phyloP scores from a whole-genome alignment of 129 eudicot genomes.

The Flaveria bidentis region DNA sequence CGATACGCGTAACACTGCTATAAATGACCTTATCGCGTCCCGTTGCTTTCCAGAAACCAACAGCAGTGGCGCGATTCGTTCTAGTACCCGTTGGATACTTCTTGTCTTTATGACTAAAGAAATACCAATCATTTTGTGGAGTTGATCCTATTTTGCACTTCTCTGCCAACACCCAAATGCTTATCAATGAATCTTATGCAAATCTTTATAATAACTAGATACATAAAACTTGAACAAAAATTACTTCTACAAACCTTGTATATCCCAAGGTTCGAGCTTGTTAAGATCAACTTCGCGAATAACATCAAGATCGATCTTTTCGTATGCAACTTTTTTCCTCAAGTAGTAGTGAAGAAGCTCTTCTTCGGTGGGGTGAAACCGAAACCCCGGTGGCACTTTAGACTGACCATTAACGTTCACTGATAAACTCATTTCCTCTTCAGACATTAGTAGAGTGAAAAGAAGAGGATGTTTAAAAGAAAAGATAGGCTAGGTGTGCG shows the following conservation, averaged over 20 bases:
- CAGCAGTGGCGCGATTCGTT: conserved; percentile 68
- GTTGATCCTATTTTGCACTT: conserved; percentile 75
- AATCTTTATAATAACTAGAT: background rate
- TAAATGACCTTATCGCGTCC: conserved; percentile 65
- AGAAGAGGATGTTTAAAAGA: conserved; percentile 22
- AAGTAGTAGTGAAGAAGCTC: conserved; percentile 65
- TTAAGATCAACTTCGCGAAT: conserved; percentile 83
- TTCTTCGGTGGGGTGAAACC: conserved; percentile 74
- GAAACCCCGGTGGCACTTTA: conserved; percentile 70
- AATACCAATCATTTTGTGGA: conserved; percentile 80
- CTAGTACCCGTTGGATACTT: conserved; percentile 70
- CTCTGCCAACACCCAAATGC: conserved; percentile 40
- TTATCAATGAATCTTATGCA: background rate
- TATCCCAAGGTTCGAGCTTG: conserved; percentile 90
- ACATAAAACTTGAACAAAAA: background rate
- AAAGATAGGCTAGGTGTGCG: conserved; percentile 30
- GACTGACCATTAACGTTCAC: conserved; percentile 66
- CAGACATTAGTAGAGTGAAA: conserved; percentile 17
- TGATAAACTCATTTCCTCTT: conserved; percentile 47
- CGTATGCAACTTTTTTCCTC: conserved; percentile 55
- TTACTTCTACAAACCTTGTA: conserved; percentile 47
- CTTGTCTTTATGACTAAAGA: conserved; percentile 71
- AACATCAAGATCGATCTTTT: conserved; percentile 75
- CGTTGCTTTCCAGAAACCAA: conserved; percentile 77
- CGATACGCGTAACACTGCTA: conserved; percentile 49